Evolutionary conservation across 768 basidiomycete genomes (phyloP).

Genomic region (Lenzites betulinus): DNA sequence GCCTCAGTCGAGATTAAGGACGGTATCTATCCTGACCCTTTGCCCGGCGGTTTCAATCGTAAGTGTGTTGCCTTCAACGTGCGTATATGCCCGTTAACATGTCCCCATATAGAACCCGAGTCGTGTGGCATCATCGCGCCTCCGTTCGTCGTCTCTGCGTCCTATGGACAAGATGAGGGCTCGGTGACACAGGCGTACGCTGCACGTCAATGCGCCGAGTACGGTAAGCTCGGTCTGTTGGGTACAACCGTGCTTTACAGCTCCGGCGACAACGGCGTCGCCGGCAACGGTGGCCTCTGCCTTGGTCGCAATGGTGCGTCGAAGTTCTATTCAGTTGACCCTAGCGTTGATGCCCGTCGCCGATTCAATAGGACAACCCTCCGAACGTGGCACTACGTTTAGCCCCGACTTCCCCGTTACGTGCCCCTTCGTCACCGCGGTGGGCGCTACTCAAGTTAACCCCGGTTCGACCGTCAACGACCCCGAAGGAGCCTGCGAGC

Average conservation of each 20-base stretch:
- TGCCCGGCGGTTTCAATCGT: constrained; percentile 42
- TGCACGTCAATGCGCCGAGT: constrained; percentile 45
- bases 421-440: constrained; percentile 43
- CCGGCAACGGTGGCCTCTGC: constrained; percentile 37
- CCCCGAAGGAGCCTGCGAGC: constrained; percentile 41
- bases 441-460: constrained; percentile 41
- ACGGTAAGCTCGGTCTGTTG: constrained; percentile 42
- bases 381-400: constrained; percentile 34
- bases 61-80: neutral
- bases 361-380: constrained; percentile 31
- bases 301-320: constrained; percentile 32
- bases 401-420: constrained; percentile 46
- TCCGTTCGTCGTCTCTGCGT: constrained; percentile 44
- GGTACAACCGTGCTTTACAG: constrained; percentile 43
- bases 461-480: constrained; percentile 35
- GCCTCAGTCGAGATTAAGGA: constrained; percentile 27
- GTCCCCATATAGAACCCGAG: constrained; percentile 27
- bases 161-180: constrained; percentile 41
- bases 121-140: constrained; percentile 41
- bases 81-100: no score
- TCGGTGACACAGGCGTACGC: constrained; percentile 37
- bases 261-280: constrained; percentile 47
- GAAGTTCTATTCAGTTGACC: neutral
- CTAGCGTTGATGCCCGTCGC: neutral
- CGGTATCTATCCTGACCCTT: constrained; percentile 44